These are phyloP conservation scores for Meyerozyma athensensis DNA, from an alignment of 1,139 yeast species.

Conservation along the genomic window DNA sequence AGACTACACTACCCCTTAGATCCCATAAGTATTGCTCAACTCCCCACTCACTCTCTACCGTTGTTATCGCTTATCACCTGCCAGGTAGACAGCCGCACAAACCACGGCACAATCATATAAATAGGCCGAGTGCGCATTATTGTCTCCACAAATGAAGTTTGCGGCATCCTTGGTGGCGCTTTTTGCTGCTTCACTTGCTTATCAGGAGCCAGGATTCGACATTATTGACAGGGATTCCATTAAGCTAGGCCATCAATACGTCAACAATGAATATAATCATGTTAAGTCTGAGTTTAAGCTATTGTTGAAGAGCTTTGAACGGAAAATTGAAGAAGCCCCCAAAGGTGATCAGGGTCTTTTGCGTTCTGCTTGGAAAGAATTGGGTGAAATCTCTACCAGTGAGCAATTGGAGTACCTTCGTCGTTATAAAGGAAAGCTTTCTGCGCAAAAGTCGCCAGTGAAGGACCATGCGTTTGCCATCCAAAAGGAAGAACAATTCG, in stretches of 20 bases:
- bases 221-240: neutral
- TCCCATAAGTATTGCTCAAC: neutral
- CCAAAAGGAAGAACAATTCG: neutral
- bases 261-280: neutral
- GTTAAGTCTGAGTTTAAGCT: too few relatives aligned
- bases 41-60: neutral
- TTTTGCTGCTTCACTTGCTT: neutral
- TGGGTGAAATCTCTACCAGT: neutral
- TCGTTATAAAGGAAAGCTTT: neutral
- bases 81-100: constrained; percentile 1
- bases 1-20: too few relatives aligned
- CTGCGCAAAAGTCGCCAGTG: neutral
- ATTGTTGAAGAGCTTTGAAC: neutral
- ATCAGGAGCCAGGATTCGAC: neutral
- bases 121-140: neutral
- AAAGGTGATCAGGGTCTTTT: neutral
- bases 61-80: constrained; percentile 1
- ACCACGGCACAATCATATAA: neutral
- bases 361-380: constrained; percentile 2
- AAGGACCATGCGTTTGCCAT: neutral
- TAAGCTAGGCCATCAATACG: neutral
- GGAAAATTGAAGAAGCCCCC: neutral
- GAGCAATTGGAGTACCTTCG: neutral
- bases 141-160: neutral
- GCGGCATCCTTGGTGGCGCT: neutral